Evolutionary conservation across 202 grass and related monocot species (phyloP), one percentile per base, ranked within the genome.

Genomic region (Elaeis oleifera): DNA sequence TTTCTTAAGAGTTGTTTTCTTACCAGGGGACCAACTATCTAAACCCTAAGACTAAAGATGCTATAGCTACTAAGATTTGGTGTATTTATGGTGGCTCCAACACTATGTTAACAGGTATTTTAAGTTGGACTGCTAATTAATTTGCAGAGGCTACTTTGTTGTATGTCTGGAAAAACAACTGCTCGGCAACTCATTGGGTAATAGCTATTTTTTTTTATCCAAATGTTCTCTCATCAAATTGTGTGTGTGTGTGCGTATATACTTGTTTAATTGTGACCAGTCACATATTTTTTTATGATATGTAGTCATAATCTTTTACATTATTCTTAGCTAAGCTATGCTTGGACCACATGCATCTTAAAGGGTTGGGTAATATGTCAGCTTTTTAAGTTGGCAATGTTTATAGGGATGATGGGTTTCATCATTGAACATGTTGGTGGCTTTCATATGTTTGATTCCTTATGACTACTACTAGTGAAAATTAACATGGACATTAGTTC

Each of bases 361-460:
- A 92, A 89, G 79, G 77, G 88, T 52, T 97, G 88, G 94, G 82
- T 92, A 72, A 61, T 83, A 28, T 69, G 78, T 22, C 94, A 97
- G 67, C 71, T 97, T 81, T 57, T 97, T 29, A 92, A 92, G 67
- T 97, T 68, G 39, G 27, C 86, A 16, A 26, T 84, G 62, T 91
- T 20, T 86, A 92, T 82, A 71, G 94, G 94, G 71, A 67, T 97
- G 74, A 97, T 92, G 88, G 88, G 94, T 25, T 97, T 97, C 62
- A 97, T 92, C 51, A 89, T 97, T 75, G 94, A 97, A 65, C 94
- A 97, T 66, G 88, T 92, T 63, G 82, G 80, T 36, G 31, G 6
- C 7, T 6, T 23, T 21, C 8, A 36, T 36, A 36, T 36, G 31
- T 36, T 8, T 36, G 31, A 36, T 36, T 36, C 9, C 21, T 25